A percentile compares a stretch with the other conserved stretches of the same genome.
These are phyloP conservation scores for Onygenales sp. DNA, from an alignment of 2,329 filamentous ascomycete genomes.

Conservation along the genomic window DNA sequence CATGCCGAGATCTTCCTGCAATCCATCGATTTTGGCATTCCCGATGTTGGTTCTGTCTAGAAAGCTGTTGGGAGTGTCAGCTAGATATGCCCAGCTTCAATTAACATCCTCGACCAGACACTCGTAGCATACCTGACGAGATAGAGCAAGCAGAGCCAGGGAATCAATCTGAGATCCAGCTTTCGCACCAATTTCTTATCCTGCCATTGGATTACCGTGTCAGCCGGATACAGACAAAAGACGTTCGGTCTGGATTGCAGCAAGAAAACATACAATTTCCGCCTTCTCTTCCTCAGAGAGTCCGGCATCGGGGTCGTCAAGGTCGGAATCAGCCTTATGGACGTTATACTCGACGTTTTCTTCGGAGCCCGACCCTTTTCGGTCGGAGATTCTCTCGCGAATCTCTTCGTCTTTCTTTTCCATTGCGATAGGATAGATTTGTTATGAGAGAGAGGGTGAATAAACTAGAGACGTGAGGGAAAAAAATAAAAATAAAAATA, in stretches of 20 bases:
- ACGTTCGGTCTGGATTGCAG: neutral
- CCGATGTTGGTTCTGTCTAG: constrained; percentile 27
- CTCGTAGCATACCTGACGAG: constrained; percentile 19
- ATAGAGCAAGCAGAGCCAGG: constrained; percentile 39
- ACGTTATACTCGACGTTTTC: neutral
- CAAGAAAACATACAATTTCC: constrained; percentile 43
- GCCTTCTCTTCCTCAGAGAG: constrained; percentile 54
- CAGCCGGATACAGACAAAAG: neutral
- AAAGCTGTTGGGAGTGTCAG: constrained; percentile 5
- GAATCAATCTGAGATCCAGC: constrained; percentile 35
- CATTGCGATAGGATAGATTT: neutral
- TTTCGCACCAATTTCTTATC: constrained; percentile 37
- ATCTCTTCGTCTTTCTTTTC: neutral
- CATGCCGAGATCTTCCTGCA: constrained; percentile 18
- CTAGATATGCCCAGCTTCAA: neutral
- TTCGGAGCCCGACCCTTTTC: neutral
- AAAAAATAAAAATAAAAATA: neutral
- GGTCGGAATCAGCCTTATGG: neutral
- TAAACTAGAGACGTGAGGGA: neutral
- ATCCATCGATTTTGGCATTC: constrained; percentile 26
- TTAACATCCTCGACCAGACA: too few relatives aligned
- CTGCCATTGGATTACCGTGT: constrained; percentile 15
- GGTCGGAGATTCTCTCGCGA: neutral
- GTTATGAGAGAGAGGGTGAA: neutral
- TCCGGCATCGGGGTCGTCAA: constrained; percentile 52